A percentile compares a stretch with the other conserved stretches of the same genome.
Evolutionary conservation across 495 filamentous ascomycete genomes (phyloP).

Genomic region (Xylaria sp.): DNA sequence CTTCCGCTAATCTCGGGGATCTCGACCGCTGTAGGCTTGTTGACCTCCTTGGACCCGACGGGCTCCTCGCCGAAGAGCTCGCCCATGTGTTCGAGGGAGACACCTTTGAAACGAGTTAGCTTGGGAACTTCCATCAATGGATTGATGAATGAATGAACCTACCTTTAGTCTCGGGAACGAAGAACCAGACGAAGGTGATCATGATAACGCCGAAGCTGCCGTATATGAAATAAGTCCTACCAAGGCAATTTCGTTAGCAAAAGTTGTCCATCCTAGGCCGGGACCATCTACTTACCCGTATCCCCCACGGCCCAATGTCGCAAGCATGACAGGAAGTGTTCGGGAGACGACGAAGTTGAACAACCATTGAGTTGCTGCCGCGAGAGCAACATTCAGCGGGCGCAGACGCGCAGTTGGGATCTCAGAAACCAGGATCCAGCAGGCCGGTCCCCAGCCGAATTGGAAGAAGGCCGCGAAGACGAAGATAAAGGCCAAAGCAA

Average conservation of each 20-base stretch:
- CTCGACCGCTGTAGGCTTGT: constrained; percentile 12
- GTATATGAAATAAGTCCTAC: constrained; percentile 60
- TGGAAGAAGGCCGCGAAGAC: constrained; percentile 79
- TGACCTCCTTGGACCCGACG: constrained; percentile 15
- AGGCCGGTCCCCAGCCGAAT: constrained; percentile 80
- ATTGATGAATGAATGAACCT: constrained; percentile 49
- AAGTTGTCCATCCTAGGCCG: background rate
- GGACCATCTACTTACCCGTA: constrained; percentile 51
- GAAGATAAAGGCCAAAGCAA: constrained; percentile 75
- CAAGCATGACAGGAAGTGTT: constrained; percentile 68
- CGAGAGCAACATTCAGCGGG: constrained; percentile 72
- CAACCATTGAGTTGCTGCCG: constrained; percentile 73
- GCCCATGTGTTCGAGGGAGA: constrained; percentile 38
- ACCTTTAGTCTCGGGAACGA: constrained; percentile 77
- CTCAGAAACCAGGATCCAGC: constrained; percentile 79
- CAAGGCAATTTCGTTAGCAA: constrained; percentile 18
- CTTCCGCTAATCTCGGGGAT: constrained; percentile 10
- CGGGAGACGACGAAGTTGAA: constrained; percentile 75
- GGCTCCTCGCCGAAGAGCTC: constrained; percentile 28
- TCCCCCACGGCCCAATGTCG: constrained; percentile 65
- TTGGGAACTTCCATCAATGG: constrained; percentile 1
- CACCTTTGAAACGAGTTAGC: constrained; percentile 39
- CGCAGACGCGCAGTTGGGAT: constrained; percentile 76
- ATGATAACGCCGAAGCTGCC: constrained; percentile 71
- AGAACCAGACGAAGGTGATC: constrained; percentile 73